phyloP scores from a whole-genome alignment of 352 stramenopile genomes.

The Phytopythium montanum region DNA sequence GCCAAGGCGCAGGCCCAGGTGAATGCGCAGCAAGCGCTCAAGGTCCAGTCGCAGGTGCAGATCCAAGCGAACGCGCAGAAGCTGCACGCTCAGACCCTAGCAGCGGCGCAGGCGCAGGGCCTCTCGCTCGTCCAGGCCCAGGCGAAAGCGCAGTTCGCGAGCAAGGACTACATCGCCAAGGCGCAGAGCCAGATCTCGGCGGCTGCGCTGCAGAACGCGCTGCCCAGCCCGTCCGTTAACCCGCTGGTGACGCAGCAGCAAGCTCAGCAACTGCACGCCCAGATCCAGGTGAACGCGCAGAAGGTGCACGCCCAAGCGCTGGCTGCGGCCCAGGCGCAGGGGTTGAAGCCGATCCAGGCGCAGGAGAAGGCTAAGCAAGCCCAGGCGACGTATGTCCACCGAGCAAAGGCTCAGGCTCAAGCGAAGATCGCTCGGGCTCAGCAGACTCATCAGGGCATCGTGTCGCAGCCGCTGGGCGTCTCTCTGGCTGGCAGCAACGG shows the following conservation, averaged over 20 bases:
- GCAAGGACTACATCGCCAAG: conserved; percentile 90
- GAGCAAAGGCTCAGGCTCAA: conserved; percentile 83
- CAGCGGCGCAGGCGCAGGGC: conserved; percentile 79
- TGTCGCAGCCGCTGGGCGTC: conserved; percentile 30
- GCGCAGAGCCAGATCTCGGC: conserved; percentile 80
- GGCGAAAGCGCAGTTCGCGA: conserved; percentile 82
- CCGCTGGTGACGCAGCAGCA: conserved; percentile 74
- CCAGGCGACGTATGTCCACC: conserved; percentile 83
- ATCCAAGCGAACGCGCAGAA: conserved; percentile 90
- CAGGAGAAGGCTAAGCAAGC: conserved; percentile 90
- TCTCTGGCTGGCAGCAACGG: conserved; percentile 8
- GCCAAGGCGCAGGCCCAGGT: conserved; percentile 85
- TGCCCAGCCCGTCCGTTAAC: conserved; percentile 47
- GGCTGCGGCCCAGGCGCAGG: conserved; percentile 78
- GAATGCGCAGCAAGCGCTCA: conserved; percentile 76
- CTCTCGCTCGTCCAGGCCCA: conserved; percentile 84
- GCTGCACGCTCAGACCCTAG: conserved; percentile 80
- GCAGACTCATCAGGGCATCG: conserved; percentile 34
- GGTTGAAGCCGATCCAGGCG: conserved; percentile 81
- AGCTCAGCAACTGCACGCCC: conserved; percentile 80
- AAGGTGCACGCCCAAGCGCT: conserved; percentile 89
- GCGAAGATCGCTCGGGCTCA: conserved; percentile 82
- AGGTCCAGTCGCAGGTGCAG: conserved; percentile 85
- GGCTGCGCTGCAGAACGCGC: conserved; percentile 40
- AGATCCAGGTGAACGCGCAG: conserved; percentile 89